Base-by-base conservation (phyloP, 2,329 filamentous ascomycete genomes). In the Bipolaris victoriae region DNA sequence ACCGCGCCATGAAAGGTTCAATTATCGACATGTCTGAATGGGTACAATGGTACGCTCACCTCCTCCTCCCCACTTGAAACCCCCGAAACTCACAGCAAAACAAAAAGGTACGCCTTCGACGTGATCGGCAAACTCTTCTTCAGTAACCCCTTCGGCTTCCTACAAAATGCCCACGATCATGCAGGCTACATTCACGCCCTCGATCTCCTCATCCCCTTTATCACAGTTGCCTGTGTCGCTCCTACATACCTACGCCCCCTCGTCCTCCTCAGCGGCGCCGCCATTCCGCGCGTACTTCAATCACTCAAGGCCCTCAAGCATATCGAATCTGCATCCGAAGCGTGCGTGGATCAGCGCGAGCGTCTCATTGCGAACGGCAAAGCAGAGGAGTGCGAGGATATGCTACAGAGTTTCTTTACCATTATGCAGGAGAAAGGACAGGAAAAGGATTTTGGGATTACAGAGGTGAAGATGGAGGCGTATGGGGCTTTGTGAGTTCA, bases 41-140 rank as follows among this genome's bases (percentile, higher is more conserved):
- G 52, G 22, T 37, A 2, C 52, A 55, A n/a, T 49, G 46, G 52
- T 55, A 53, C 16, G 18, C 13, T 2, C n/a, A 2, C 10, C 1
- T 4, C 13, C 13, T 7, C 20, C 20, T n/a, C 7, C 13, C 22
- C 11, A 2, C 10, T 18, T 5, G 3, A 7, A 7, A 3, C 3
- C 5, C n/a, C 9, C 11, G 5, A 22, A 2, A 10, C 48, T 50
- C 7, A 52, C 20, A 4, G 1, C 11, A 9, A 29, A 26, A 4
- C 18, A 29, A 13, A n/a, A 2, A 57, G 58, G 58, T 61, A 58
- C 16, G 44, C 58, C 0, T 61, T 58, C 44, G 58, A 61, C 10
- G 44, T 55, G 1, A 45, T 58, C 15, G 58, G 58, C 7, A 31
- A 56, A 5, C 41, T 61, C 1, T 61, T 58, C 37, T 61, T 61